Evolutionary conservation across 208 protist genomes (phyloP), one percentile per base, ranked within the genome.

Genomic region (Trypanosoma mega): DNA sequence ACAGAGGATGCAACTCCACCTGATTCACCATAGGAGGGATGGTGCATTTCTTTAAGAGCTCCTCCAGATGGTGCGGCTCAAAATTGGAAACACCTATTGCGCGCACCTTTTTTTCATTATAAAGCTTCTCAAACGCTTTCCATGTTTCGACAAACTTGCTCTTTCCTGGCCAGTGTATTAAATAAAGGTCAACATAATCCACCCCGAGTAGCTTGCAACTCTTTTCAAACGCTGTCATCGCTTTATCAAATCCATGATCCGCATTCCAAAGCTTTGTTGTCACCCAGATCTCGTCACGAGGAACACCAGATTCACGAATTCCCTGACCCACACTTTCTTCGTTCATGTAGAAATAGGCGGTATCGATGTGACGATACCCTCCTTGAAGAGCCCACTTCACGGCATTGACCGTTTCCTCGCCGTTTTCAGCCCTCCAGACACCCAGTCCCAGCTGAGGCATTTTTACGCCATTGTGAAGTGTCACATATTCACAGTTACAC

Each of bases 161-260:
- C 4, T 83, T 64, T n/a, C 80, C 76, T 7, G 97, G 97, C 87
- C 92, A 99, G 73, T 99, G 98, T 44, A 99, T 96, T 8, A 99
- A 74, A 62, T 97, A 99, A 20, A 98, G 70, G 68, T 99, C 97
- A 6, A 99, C 46, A 66, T 99, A 98, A 9, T 97, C 73, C 3
- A 98, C n/a, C 1, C 69, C 70, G 2, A 98, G 78, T 14, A 86
- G 71, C 29, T 67, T 48, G 14, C 93, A 66, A 33, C 92, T 96
- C n/a, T 74, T 30, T 39, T 91, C 83, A 49, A 82, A 84, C 12
- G 74, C 69, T 12, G 63, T 57, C 27, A 98, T 78, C 4, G 80
- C 49, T 29, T 88, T 78, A 34, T 85, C 73, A 58, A 73, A 86
- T 36, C 79, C 74, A 46, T 83, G 76, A 44, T 88, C 78, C 26